These are phyloP conservation scores for Melaleuca quinquenervia DNA, from an alignment of 345 rosid genomes.

Conservation along the genomic window DNA sequence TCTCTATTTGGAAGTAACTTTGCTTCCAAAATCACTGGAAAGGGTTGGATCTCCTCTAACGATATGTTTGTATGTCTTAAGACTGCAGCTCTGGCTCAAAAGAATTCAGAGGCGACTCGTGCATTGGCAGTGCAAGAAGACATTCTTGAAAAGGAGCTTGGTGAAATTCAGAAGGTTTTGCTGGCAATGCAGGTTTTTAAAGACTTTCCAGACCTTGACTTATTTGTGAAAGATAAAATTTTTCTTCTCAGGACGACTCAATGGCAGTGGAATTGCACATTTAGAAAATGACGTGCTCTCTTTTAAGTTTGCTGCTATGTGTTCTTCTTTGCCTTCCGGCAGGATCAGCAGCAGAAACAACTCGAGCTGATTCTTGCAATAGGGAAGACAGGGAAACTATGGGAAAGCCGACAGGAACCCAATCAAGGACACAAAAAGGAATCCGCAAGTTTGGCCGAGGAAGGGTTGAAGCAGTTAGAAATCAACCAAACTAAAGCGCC, in stretches of 20 bases:
- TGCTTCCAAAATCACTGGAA: not conserved
- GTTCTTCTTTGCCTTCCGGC: constrained; percentile 9
- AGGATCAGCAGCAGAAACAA: constrained; percentile 93
- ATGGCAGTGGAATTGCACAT: rapidly evolving
- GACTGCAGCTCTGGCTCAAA: constrained; percentile 95
- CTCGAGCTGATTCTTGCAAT: constrained; percentile 78
- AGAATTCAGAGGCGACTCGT: constrained; percentile 87
- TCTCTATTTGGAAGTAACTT: not conserved
- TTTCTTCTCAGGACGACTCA: not conserved
- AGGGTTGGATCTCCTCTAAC: not conserved
- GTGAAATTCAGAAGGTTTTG: constrained; percentile 83
- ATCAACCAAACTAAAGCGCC: constrained; percentile 3
- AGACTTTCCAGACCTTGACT: not conserved
- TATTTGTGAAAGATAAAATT: not conserved
- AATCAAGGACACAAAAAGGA: constrained; percentile 16
- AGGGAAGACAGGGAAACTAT: constrained; percentile 49
- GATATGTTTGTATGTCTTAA: constrained; percentile 10
- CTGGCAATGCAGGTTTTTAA: constrained; percentile 83
- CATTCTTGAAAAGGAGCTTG: constrained; percentile 82
- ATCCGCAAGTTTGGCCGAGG: constrained; percentile 12
- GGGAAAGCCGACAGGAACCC: constrained; percentile 27
- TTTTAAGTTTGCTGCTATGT: not conserved
- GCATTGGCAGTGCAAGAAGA: constrained; percentile 72
- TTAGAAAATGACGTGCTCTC: not conserved
- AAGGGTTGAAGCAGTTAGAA: constrained; percentile 16